Base-by-base conservation (phyloP, 2,329 filamentous ascomycete genomes). In the Metarhizium rileyi region DNA sequence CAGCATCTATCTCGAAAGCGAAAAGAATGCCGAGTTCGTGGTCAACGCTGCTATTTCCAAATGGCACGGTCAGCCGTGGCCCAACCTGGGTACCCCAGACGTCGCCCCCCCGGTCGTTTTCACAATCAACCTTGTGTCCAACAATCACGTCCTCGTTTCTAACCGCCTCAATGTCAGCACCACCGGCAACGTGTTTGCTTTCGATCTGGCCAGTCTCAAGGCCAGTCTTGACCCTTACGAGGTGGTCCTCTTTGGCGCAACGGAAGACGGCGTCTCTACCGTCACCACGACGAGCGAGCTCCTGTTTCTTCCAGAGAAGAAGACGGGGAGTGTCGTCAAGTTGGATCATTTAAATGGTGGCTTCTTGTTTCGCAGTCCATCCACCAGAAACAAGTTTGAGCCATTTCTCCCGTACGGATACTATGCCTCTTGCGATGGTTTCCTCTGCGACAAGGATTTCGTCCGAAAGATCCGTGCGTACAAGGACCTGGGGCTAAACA, bases 261-360 rank as follows among this genome's bases (percentile, higher is more conserved):
- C 66, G 1, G 55, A 59, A 12, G 47, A 56, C 10, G 62, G 65
- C n/a, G 53, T 59, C 7, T 53, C 56, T 20, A 66, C 63, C 10
- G 66, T 68, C 50, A 69, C 65, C 0, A 66, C 66, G 0, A 63
- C 59, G 0, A 65, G 63, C 44, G 62, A 68, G 36, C 55, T 73
- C 18, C 59, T 62, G 36, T 72, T 70, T 52, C 67, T 76, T 0
- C 72, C 72, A 0, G 68, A 70, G 22, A 73, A 71, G 43, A 57
- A 57, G 2, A 61, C 50, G 5, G 70, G 71, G 26, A 75, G 71
- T 58, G 66, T 70, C 2, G 68, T 70, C 3, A 70, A 68, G 54
- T 63, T 76, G 14, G 73, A 76, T 54, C 66, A 73, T 51, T 54
- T 73, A 9, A 63, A 67, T 28, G 71, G 73, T 18, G 70, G 70